These are phyloP conservation scores for Vitis hybrid DNA, from an alignment of 177 flowering plant species.

Conservation along the genomic window DNA sequence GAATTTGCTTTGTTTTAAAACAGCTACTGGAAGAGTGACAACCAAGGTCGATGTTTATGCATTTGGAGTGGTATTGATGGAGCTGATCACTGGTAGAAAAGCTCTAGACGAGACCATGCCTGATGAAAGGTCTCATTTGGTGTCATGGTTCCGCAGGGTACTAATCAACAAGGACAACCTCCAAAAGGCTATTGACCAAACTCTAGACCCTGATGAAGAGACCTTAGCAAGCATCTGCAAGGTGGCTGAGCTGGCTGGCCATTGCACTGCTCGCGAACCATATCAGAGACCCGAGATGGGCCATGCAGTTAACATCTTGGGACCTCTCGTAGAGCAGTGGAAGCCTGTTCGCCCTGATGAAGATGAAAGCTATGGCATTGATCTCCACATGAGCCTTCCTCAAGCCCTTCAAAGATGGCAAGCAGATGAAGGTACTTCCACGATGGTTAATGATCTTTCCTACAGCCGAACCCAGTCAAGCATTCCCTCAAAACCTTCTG, in stretches of 20 bases:
- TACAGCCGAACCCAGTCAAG: slow-evolving; percentile 46
- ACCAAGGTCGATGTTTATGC: slow-evolving; percentile 73
- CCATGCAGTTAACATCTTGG: slow-evolving; percentile 64
- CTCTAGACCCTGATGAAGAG: slow-evolving; percentile 50
- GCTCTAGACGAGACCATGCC: slow-evolving; percentile 59
- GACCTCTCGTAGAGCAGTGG: slow-evolving; percentile 71
- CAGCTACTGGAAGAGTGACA: slow-evolving; percentile 76
- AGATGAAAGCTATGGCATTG: slow-evolving; percentile 44
- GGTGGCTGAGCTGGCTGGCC: slow-evolving; percentile 76
- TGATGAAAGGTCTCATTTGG: slow-evolving; percentile 57
- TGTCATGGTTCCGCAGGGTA: slow-evolving; percentile 67
- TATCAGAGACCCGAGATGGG: slow-evolving; percentile 78
- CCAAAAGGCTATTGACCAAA: slow-evolving; percentile 45
- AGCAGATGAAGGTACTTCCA: slow-evolving; percentile 55
- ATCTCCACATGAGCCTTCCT: slow-evolving; percentile 52
- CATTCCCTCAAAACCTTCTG: slow-evolving; percentile 57
- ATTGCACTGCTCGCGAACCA: slow-evolving; percentile 75
- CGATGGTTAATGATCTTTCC: slow-evolving; percentile 27
- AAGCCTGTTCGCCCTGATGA: slow-evolving; percentile 50
- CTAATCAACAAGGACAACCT: slow-evolving; percentile 55
- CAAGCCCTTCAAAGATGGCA: slow-evolving; percentile 70
- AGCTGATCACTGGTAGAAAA: slow-evolving; percentile 58
- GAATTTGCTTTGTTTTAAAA: slow-evolving; percentile 5
- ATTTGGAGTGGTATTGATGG: slow-evolving; percentile 71
- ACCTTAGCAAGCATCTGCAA: slow-evolving; percentile 48